Evolutionary conservation across 495 filamentous ascomycete species (phyloP), one percentile per base, ranked within the genome.

Genomic region (Opeltia flavorubescens): DNA sequence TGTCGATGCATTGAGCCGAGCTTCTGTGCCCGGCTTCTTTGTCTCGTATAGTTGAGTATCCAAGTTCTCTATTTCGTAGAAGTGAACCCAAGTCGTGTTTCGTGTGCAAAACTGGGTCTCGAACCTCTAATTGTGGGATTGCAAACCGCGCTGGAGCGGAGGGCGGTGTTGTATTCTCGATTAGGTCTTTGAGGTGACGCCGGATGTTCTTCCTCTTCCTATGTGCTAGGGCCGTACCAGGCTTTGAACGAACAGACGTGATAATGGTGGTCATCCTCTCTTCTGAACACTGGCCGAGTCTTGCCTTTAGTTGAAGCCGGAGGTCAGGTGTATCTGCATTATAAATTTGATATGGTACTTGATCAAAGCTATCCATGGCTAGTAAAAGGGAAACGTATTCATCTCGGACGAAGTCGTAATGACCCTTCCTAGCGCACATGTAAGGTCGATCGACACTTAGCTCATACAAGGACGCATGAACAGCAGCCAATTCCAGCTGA

Each of bases 41-140:
- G n/a, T 30, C n/a, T 9, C 47, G 25, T 15, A 40, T 27, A 11
- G 40, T 4, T 12, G 13, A 25, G 4, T 25, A 44, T 17, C 50
- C 54, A 26, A 56, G 47, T 43, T 56, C 54, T 13, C 54, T 50
- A 30, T 50, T 31, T 3, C 50, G 50, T n/a, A 56, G 44, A 9
- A 41, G 21, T 25, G 38, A 41, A 13, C 2, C 3, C 13, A 41
- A 9, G 0, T 12, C 25, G 6, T 31, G 29, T 6, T 6, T 6
- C 29, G 29, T 31, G n/a, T n/a, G n/a, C n/a, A n/a, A n/a, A n/a
- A n/a, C n/a, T n/a, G n/a, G n/a, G n/a, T n/a, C n/a, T n/a, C n/a
- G n/a, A n/a, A n/a, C n/a, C n/a, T n/a, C n/a, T n/a, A n/a, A n/a
- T n/a, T n/a, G n/a, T 31, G 29, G 29, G 6, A 31, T 31, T 13